Evolutionary conservation across 306 rosid genomes (phyloP), one percentile per base, ranked within the genome.

Genomic region (Elaeagnus macrophylla): DNA sequence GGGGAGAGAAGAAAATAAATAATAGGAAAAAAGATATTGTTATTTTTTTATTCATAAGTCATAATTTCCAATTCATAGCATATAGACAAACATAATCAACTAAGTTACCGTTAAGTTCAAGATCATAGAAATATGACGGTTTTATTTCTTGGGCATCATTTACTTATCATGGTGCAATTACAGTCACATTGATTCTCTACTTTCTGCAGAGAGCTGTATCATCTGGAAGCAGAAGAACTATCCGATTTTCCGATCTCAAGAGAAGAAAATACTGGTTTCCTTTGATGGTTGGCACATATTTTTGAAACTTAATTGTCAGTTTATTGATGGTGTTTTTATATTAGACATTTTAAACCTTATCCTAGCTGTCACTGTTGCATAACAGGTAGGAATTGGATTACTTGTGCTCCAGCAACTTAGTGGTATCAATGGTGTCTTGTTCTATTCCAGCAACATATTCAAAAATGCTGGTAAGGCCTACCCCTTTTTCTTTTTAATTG

Each of bases 231-330:
- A 79, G 64, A 73, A 73, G 94, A 67, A 49, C 96, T 42, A 75
- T 84, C 50, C 74, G 80, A 17, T 83, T 83, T 77, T 68, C 85
- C 7, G 96, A 88, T 59, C 89, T 88, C 67, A 64, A 69, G 80
- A 76, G 80, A 64, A 88, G 60, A 84, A 81, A 89, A 83, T 83
- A 88, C 59, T 81, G 96, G 87, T 75, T 79, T 68, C 96, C 94
- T 51, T 77, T 88, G 71, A 73, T 59, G 94, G 96, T 84, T 75
- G 12, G 11, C n/a, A 7, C 6, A 12, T 45, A 51, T 46, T n/a
- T 51, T 39, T 20, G 15, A 9, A 39, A 41, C 19, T 36, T 45
- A 18, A 16, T 57, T 36, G 15, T 19, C 10, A 56, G 37, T 67
- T 45, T 45, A 20, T 44, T 49, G 20, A 45, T 53, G 18, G 45